These are phyloP conservation scores for Heimioporus sp. DNA, from an alignment of 768 basidiomycete species.

Conservation along the genomic window DNA sequence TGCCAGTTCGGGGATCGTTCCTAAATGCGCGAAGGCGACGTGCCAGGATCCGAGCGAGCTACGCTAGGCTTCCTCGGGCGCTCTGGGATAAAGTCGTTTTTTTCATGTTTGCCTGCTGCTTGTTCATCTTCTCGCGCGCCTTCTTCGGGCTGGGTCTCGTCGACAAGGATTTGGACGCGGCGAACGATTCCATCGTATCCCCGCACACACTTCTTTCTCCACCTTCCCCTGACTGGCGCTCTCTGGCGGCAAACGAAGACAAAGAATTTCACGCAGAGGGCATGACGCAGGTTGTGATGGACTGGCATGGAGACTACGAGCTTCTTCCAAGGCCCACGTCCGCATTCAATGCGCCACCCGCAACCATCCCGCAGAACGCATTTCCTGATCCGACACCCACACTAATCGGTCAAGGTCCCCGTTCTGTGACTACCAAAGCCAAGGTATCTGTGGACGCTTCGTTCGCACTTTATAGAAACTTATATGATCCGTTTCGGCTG, in stretches of 20 bases:
- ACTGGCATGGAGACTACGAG: constrained; percentile 22
- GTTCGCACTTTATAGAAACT: constrained; percentile 3
- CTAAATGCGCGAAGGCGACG: background rate
- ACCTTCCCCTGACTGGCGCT: background rate
- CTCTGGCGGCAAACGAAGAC: background rate
- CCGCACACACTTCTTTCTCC: background rate
- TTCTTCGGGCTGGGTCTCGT: constrained; percentile 20
- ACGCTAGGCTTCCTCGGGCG: constrained; percentile 7
- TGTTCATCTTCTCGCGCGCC: constrained; percentile 26
- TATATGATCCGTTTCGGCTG: constrained; percentile 21
- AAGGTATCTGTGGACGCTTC: background rate
- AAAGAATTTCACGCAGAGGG: background rate
- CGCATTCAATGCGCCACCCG: background rate
- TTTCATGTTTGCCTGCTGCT: constrained; percentile 22
- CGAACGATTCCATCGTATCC: background rate
- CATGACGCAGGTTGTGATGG: constrained; percentile 8
- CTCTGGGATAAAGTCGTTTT: constrained; percentile 24
- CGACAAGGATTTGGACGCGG: background rate
- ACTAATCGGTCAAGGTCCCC: background rate
- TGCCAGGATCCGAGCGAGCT: background rate
- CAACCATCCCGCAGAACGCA: constrained; percentile 16
- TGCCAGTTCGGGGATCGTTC: background rate
- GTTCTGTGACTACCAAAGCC: background rate
- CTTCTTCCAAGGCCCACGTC: constrained; percentile 4
- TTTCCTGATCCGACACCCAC: constrained; percentile 22